A percentile compares a stretch with the other conserved stretches of the same genome.
phyloP scores from a whole-genome alignment of 2,329 filamentous ascomycete genomes.

The Grosmannia serpens region DNA sequence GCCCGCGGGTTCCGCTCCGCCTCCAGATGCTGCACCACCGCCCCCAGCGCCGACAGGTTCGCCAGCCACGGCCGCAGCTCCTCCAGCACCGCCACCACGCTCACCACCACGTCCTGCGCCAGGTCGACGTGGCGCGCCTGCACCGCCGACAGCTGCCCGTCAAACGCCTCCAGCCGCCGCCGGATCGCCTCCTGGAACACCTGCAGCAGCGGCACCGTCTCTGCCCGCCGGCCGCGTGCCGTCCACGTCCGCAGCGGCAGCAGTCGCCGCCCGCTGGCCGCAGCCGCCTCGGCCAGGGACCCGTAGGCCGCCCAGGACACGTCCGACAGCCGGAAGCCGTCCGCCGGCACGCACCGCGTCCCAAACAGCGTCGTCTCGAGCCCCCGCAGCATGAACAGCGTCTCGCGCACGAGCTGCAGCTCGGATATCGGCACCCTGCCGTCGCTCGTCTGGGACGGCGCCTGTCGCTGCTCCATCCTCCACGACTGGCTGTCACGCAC shows the following conservation, averaged over 20 bases:
- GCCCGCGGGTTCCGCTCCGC: conserved; percentile 36
- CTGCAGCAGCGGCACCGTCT: conserved; percentile 47
- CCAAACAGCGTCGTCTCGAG: conserved; percentile 63
- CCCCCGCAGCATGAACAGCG: conserved; percentile 75
- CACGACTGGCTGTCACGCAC: conserved; percentile 34
- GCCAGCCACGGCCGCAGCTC: conserved; percentile 42
- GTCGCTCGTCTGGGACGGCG: not conserved
- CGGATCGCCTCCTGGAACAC: conserved; percentile 57
- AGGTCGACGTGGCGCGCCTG: conserved; percentile 50
- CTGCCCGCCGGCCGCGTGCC: conserved; percentile 31
- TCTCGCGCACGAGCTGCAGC: conserved; percentile 62
- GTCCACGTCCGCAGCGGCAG: conserved; percentile 33
- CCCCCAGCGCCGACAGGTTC: conserved; percentile 48
- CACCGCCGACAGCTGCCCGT: conserved; percentile 43
- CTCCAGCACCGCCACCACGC: conserved; percentile 49
- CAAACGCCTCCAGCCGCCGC: conserved; percentile 44
- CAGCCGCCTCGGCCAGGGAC: conserved; percentile 33
- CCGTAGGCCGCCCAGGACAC: conserved; percentile 38
- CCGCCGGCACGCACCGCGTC: conserved; percentile 24
- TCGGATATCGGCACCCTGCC: conserved; percentile 45
- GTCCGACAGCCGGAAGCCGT: conserved; percentile 33
- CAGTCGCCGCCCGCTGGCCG: conserved; percentile 34
- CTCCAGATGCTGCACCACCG: conserved; percentile 47
- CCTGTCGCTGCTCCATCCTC: conserved; percentile 17
- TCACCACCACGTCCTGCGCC: conserved; percentile 45